Percentiles rank a stretch among this genome's conserved stretches.
phyloP scores from a whole-genome alignment of 371 early-diverging fungal species.

The Mucor irregularis region DNA sequence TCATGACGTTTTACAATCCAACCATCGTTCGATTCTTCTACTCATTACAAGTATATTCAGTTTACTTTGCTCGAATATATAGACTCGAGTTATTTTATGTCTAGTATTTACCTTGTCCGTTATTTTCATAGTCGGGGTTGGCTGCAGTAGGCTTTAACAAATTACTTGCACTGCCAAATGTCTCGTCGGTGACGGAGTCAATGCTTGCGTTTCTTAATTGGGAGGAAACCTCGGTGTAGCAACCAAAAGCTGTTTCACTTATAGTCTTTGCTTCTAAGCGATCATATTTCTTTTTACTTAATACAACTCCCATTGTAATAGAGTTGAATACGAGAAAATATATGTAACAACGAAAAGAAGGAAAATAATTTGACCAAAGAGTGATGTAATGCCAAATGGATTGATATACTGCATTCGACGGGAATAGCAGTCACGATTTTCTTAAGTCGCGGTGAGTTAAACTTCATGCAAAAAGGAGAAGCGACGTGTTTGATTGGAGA shows the following conservation, averaged over 20 bases:
- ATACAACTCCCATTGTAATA: constrained; percentile 19
- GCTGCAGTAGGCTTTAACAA: constrained; percentile 48
- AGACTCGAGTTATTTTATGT: too few species aligned
- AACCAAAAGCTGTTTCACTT: constrained; percentile 17
- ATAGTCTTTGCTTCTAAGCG: background rate
- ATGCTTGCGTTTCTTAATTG: constrained; percentile 36
- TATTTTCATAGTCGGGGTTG: background rate
- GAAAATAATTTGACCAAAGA: too few species aligned
- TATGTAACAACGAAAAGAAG: too few species aligned
- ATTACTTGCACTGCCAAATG: constrained; percentile 74
- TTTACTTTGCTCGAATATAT: too few species aligned
- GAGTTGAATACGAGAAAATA: too few species aligned
- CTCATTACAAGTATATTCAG: background rate
- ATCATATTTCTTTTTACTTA: constrained; percentile 2
- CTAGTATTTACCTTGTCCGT: constrained; percentile 1
- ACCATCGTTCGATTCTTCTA: constrained; percentile 35
- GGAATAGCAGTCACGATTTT: too few species aligned
- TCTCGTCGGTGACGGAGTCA: constrained; percentile 73
- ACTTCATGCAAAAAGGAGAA: too few species aligned
- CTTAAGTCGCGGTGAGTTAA: too few species aligned
- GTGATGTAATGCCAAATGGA: too few species aligned
- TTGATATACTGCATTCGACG: too few species aligned
- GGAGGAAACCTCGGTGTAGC: constrained; percentile 20
- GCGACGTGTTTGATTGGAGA: too few species aligned
- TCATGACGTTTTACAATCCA: constrained; percentile 38